Conservation (phyloP, 148 eudicot genomes). For the Mesembryanthemum crystallinum region DNA sequence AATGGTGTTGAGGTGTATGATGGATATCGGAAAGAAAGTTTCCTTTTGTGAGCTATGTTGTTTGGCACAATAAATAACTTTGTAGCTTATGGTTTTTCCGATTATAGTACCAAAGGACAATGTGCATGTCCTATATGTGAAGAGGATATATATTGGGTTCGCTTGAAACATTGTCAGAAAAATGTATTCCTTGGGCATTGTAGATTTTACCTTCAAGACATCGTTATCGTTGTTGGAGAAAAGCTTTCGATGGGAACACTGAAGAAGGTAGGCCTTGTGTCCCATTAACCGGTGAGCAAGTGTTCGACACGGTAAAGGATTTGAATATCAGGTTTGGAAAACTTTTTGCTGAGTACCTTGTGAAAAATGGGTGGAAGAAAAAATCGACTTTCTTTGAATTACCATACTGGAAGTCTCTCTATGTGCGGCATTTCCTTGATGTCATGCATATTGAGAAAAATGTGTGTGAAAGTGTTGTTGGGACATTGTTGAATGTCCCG, state of each 20-base stretch:
- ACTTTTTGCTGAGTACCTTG: not conserved
- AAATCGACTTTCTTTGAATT: conserved; percentile 18
- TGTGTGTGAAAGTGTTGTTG: not conserved
- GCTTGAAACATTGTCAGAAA: no score
- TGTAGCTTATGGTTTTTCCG: conserved; percentile 19
- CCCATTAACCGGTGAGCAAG: not conserved
- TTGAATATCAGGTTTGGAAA: not conserved
- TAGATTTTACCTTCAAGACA: not conserved
- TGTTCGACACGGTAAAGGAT: conserved; percentile 1
- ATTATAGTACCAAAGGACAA: conserved; percentile 7
- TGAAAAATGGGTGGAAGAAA: not conserved
- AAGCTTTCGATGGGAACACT: not conserved
- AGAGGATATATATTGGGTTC: no score
- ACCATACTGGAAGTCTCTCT: conserved; percentile 4
- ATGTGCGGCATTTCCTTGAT: conserved; percentile 11
- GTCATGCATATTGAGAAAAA: conserved; percentile 7
- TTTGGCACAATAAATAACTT: conserved; percentile 27
- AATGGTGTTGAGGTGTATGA: conserved; percentile 23
- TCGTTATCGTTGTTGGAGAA: not conserved
- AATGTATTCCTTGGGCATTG: not conserved
- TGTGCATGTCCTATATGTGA: no score
- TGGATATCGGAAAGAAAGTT: conserved; percentile 1
- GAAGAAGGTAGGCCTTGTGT: not conserved
- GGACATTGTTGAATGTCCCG: not conserved
- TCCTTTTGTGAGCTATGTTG: conserved; percentile 19